A percentile compares a stretch with the other conserved stretches of the same genome.
Conservation (phyloP, 345 rosid species). For the Citrus unshiu region DNA sequence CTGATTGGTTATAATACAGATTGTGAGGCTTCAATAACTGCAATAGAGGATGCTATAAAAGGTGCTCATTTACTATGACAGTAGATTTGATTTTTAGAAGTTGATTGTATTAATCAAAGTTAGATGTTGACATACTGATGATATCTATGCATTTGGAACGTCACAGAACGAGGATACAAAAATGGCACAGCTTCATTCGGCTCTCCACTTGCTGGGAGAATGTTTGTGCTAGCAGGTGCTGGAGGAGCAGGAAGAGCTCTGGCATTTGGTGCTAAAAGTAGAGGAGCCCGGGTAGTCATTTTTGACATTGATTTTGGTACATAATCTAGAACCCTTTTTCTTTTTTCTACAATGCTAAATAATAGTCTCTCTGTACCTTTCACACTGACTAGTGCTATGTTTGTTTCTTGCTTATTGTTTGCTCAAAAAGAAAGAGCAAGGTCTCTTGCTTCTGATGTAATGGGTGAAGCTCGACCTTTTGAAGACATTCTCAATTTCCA, state of each 20-base stretch:
- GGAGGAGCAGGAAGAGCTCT: slow-evolving; percentile 71
- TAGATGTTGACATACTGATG: not conserved
- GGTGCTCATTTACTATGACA: slow-evolving; percentile 21
- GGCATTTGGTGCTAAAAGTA: slow-evolving; percentile 56
- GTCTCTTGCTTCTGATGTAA: slow-evolving; percentile 47
- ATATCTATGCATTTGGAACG: not conserved
- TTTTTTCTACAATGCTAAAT: not conserved
- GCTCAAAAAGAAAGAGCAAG: slow-evolving; percentile 43
- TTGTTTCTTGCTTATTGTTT: slow-evolving; percentile 4
- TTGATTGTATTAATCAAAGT: not conserved
- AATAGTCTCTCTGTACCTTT: not conserved
- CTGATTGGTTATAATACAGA: slow-evolving; percentile 52
- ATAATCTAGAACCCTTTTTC: not conserved
- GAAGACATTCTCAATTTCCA: slow-evolving; percentile 32
- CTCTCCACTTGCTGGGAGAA: slow-evolving; percentile 40
- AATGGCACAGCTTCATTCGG: slow-evolving; percentile 10
- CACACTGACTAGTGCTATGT: not conserved
- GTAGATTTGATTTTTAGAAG: not conserved
- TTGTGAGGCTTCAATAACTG: slow-evolving; percentile 49
- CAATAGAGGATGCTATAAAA: slow-evolving; percentile 54
- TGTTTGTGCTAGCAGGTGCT: slow-evolving; percentile 58
- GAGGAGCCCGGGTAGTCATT: slow-evolving; percentile 49
- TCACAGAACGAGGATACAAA: slow-evolving; percentile 21
- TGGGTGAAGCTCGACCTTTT: slow-evolving; percentile 42
- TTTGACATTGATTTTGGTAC: slow-evolving; percentile 57